Percentiles rank a stretch among this genome's conserved stretches.
phyloP scores from a whole-genome alignment of 169 alveolate species.

The Cryptosporidium viatorum region DNA sequence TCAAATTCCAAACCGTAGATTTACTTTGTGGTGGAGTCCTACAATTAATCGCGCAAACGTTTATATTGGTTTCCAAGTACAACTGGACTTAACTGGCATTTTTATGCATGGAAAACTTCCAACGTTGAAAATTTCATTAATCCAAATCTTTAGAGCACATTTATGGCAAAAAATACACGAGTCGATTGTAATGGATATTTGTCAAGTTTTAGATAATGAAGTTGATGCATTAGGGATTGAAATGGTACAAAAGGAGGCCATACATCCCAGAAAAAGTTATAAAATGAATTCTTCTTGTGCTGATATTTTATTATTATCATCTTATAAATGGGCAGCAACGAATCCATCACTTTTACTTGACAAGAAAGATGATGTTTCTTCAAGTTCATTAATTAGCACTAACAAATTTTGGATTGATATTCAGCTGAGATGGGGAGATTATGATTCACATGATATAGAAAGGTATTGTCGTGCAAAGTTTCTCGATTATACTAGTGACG shows the following conservation, averaged over 20 bases:
- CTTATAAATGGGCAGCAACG: conserved; percentile 97
- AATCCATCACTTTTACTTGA: conserved; percentile 98
- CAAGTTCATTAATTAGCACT: conserved; percentile 78
- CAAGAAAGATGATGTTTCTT: conserved; percentile 90
- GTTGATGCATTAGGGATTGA: conserved; percentile 98
- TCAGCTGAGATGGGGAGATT: conserved; percentile 99
- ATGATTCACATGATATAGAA: conserved; percentile 99
- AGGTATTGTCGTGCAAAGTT: conserved; percentile 99
- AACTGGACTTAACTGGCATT: conserved; percentile 99
- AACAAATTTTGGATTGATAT: conserved; percentile 98
- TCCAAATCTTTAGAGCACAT: conserved; percentile 99
- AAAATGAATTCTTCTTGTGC: conserved; percentile 99
- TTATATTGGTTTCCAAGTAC: conserved; percentile 99
- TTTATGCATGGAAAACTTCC: conserved; percentile 99
- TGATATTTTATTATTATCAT: conserved; percentile 97
- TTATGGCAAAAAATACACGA: conserved; percentile 99
- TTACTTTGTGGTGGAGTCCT: conserved; percentile 99
- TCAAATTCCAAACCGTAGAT: conserved; percentile 99
- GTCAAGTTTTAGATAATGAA: conserved; percentile 99
- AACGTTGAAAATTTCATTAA: conserved; percentile 98
- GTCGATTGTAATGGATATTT: conserved; percentile 98
- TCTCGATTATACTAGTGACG: conserved; percentile 99
- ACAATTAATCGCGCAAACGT: conserved; percentile 99
- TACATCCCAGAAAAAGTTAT: conserved; percentile 99
- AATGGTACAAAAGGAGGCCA: conserved; percentile 99